A percentile compares a stretch with the other conserved stretches of the same genome.
phyloP scores from a whole-genome alignment of 805 yeast species.

The Sporopachydermia lactativora region DNA sequence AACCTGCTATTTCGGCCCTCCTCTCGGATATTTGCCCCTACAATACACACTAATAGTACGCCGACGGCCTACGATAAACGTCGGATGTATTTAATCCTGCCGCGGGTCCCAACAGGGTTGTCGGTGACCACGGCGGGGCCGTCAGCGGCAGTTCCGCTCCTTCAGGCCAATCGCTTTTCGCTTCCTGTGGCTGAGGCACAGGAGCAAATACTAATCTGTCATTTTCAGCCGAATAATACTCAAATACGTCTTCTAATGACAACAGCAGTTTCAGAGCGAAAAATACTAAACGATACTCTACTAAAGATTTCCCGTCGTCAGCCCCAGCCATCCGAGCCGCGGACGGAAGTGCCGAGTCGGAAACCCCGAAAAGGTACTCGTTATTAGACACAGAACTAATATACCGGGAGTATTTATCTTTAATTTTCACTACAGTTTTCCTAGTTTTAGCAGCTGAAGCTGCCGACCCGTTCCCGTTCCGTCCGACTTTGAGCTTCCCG shows the following conservation, averaged over 20 bases:
- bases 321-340: not conserved
- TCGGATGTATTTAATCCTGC: no score
- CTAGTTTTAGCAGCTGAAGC: not conserved
- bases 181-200: conserved; percentile 15
- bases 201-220: conserved; percentile 18
- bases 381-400: not conserved
- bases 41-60: no score
- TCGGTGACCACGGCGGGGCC: conserved; percentile 16
- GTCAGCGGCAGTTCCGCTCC: conserved; percentile 18
- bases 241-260: conserved; percentile 8
- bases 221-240: conserved; percentile 16
- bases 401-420: not conserved
- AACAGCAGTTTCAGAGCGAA: not conserved
- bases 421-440: not conserved
- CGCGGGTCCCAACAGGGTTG: conserved; percentile 5
- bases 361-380: not conserved
- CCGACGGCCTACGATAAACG: no score
- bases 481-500: no score
- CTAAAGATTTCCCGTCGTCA: not conserved
- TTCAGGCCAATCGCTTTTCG: conserved; percentile 18
- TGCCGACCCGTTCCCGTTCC: not conserved
- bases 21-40: no score
- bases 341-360: not conserved
- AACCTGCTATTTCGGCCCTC: no score
- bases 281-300: not conserved